Percentiles rank a stretch among this genome's conserved stretches.
These are phyloP conservation scores for Tricholomella constricta DNA, from an alignment of 768 basidiomycete species.

Conservation along the genomic window DNA sequence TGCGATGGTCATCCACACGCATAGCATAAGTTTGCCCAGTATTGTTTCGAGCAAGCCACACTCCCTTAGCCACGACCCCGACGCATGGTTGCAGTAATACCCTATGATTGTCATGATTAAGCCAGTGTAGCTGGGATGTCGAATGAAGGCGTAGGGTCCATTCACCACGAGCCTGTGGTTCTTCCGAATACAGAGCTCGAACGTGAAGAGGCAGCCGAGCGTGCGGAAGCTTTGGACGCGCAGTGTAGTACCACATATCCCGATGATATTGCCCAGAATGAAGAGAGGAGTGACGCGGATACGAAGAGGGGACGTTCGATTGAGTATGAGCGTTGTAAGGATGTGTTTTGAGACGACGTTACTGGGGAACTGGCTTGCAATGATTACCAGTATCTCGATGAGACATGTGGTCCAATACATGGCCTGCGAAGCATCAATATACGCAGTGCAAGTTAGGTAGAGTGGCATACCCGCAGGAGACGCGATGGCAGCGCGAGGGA, in stretches of 20 bases:
- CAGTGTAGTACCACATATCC: conserved; percentile 32
- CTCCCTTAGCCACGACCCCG: conserved; percentile 36
- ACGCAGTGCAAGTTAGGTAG: not conserved
- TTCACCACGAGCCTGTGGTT: conserved; percentile 35
- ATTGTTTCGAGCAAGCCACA: conserved; percentile 30
- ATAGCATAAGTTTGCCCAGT: conserved; percentile 15
- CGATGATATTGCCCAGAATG: conserved; percentile 32
- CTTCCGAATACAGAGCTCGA: conserved; percentile 36
- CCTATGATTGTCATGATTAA: conserved; percentile 34
- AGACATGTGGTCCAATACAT: conserved; percentile 27
- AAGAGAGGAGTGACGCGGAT: conserved; percentile 29
- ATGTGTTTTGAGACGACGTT: conserved; percentile 20
- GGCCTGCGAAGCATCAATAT: conserved; percentile 16
- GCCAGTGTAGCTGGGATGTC: conserved; percentile 42
- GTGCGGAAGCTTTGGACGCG: conserved; percentile 35
- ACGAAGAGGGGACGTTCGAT: conserved; percentile 10
- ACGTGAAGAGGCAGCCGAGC: conserved; percentile 39
- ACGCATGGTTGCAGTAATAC: conserved; percentile 23
- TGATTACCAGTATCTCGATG: conserved; percentile 32
- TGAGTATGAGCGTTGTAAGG: conserved; percentile 15
- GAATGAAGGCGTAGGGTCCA: conserved; percentile 38
- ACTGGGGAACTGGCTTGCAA: conserved; percentile 20
- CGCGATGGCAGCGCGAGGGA: conserved; percentile 28
- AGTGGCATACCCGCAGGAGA: conserved; percentile 26
- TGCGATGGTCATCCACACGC: conserved; percentile 27